Percentiles rank a stretch among this genome's conserved stretches.
Evolutionary conservation across 345 rosid genomes (phyloP).

Genomic region (Abelmoschus esculentus): DNA sequence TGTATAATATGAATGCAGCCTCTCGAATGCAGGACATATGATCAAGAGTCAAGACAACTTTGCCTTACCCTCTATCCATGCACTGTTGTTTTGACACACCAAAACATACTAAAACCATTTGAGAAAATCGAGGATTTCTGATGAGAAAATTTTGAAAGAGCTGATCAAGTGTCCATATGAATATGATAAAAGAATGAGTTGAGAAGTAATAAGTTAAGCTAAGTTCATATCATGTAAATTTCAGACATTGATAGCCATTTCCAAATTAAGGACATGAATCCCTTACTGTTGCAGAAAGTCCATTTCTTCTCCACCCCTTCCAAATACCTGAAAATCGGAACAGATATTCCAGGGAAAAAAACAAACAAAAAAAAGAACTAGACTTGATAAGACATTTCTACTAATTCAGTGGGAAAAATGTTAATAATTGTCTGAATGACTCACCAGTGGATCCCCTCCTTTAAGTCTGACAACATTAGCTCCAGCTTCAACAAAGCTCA

Average conservation of each 20-base stretch:
- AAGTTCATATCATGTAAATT: background rate
- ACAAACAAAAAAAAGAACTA: background rate
- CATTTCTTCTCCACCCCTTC: conserved; percentile 98
- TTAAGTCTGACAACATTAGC: conserved; percentile 94
- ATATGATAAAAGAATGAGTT: background rate
- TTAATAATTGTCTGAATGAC: conserved; percentile 11
- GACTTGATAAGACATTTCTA: background rate
- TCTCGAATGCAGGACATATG: background rate
- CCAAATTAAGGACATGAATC: conserved; percentile 21
- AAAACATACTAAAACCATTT: background rate
- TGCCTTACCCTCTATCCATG: background rate
- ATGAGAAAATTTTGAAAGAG: background rate
- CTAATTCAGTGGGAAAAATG: background rate
- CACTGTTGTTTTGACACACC: background rate
- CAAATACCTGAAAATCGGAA: conserved; percentile 57
- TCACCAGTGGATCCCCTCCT: conserved; percentile 98
- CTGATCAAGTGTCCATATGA: background rate
- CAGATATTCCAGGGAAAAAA: background rate
- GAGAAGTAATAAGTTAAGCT: background rate
- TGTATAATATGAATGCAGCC: background rate
- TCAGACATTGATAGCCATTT: background rate
- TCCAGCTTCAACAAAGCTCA: conserved; percentile 91
- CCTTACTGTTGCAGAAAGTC: conserved; percentile 90
- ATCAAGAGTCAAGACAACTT: background rate
- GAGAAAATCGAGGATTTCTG: too few relatives aligned